Base-by-base conservation (phyloP, 495 filamentous ascomycete species). In the Penicillium egyptiacum region DNA sequence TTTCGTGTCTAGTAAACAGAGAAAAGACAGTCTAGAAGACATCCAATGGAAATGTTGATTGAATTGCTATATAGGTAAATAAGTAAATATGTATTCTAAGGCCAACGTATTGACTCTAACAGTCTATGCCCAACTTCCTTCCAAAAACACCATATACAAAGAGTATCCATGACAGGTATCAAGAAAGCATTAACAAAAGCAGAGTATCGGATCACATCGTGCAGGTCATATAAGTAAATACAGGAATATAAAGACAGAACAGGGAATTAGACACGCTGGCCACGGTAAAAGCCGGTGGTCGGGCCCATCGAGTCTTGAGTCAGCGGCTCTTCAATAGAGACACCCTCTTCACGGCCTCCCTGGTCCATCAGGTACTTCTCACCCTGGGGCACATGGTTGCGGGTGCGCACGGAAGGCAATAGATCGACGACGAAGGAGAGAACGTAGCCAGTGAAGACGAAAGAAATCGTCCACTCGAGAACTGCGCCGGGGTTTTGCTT, bases 341-440 rank as follows among this genome's bases (percentile, higher is more conserved):
- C 61, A 26, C 43, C 31, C 11, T 41, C 28, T 39, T 57, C 57
- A 4, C 53, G 55, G 37, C 59, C 56, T 7, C 50, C 31, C 9
- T 56, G 43, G 14, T 48, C 40, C 63, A 72, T 70, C 5, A 56
- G 19, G 39, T 62, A 63, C 57, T 79, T 79, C 58, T 79, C 74
- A 25, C 75, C 77, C 55, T 78, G 75, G 1, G 75, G 75, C 9
- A 79, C 48, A 45, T 78, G 73, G 33, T 70, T 72, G 56, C 86
- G 87, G 4, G 83, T 90, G 14, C 81, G 78, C 2, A 88, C 79
- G 19, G 91, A 90, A 0, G 94, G 94, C 50, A 91, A 75, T 37
- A 98, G 79, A 68, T 98, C 94, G 64, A 98, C 75, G 52, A 88
- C 83, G 75, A 96, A 98, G 39, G 89, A 91, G 46, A 96, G 81